Base-by-base conservation (phyloP, 106 monocot genomes). In the Hemerocallis citrina region DNA sequence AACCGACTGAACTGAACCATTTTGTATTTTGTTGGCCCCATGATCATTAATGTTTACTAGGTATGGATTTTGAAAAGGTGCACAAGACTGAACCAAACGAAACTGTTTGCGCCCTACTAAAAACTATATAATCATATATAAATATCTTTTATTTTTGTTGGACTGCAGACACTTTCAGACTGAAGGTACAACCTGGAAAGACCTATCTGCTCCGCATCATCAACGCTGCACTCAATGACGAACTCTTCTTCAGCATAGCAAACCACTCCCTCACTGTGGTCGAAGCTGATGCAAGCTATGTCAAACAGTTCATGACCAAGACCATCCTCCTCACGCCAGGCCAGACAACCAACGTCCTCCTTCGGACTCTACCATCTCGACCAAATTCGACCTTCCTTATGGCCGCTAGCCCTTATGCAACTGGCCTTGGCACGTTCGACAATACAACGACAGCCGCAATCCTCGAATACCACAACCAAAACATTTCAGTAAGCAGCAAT, bases 211-310 rank as follows among this genome's bases (percentile, higher is more conserved):
- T 81, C 58, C 66, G 81, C 4, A 35, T 81, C 13, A 68, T 75
- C 72, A 81, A 81, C 67, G 71, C 72, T 44, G 81, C 75, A 43
- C 81, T 81, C 76, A 81, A 81, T n/a, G 68, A 71, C 31, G 81
- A 81, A 42, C 76, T 76, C 72, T 81, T 81, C 71, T 81, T 81
- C 81, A 57, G 72, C 57, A 76, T 81, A 57, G 81, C 76, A 48
- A 81, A 81, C 68, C 81, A 81, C 35, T 36, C 72, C 22, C 52
- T 81, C 39, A 81, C 75, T 29, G 57, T 76, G 16, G 81, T 76
- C 15, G 76, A 81, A 31, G 63, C 67, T 20, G 81, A 81, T 30
- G 81, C 63, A 42, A 57, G 28, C 63, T 81, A 81, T 41, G 63
- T 76, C 24, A 81, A 81, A 39, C 76, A 75, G 6, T 63, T 81